phyloP scores from a whole-genome alignment of 2,329 filamentous ascomycete species.

The Alternaria gansuensis region DNA sequence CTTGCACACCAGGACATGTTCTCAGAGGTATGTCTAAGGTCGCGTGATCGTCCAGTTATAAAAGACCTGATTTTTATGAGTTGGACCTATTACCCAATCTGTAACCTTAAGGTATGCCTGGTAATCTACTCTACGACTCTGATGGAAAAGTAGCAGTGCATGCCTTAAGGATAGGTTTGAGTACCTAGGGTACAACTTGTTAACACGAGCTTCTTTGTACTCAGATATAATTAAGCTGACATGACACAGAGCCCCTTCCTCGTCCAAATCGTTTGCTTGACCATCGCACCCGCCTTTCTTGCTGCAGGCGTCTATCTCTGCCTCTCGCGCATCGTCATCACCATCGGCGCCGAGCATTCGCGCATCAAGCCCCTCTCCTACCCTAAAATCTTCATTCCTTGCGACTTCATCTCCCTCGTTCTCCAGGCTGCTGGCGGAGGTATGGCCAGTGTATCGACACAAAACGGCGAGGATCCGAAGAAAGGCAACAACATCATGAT shows the following conservation, averaged over 20 bases:
- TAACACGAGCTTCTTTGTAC: neutral
- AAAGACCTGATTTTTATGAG: neutral
- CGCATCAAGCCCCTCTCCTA: constrained; percentile 58
- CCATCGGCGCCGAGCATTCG: constrained; percentile 53
- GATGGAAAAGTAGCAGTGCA: neutral
- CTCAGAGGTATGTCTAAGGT: constrained; percentile 42
- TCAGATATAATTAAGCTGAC: constrained; percentile 11
- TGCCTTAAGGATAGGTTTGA: neutral
- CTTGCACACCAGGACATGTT: constrained; percentile 68
- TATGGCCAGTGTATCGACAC: constrained; percentile 50
- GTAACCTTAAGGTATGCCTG: neutral
- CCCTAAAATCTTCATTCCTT: constrained; percentile 62
- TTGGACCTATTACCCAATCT: neutral
- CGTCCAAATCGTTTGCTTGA: constrained; percentile 72
- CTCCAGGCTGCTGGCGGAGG: constrained; percentile 58
- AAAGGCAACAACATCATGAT: constrained; percentile 58
- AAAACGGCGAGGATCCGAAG: constrained; percentile 43
- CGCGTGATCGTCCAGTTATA: neutral
- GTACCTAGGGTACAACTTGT: neutral
- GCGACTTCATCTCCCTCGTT: constrained; percentile 58
- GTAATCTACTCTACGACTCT: neutral
- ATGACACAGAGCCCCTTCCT: constrained; percentile 63
- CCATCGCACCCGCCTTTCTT: constrained; percentile 63
- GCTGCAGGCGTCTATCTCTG: constrained; percentile 73
- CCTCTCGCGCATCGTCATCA: constrained; percentile 57